phyloP scores from a whole-genome alignment of 768 basidiomycete species.

The Tylopilus plumbeoviolaceoides region DNA sequence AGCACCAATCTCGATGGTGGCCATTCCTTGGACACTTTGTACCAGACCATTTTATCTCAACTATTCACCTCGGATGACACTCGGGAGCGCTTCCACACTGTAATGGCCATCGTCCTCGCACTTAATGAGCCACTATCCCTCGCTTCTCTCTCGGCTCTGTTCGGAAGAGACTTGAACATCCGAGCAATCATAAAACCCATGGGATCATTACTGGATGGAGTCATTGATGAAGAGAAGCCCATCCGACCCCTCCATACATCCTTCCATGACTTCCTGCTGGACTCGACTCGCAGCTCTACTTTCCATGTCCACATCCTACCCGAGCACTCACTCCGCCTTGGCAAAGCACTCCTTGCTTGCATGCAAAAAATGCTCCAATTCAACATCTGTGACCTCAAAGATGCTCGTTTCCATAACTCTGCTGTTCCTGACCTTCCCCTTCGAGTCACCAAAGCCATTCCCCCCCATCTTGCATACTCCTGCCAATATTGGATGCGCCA shows the following conservation, averaged over 20 bases:
- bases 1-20: too few relatives aligned
- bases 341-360: too few relatives aligned
- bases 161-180: neutral
- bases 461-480: neutral
- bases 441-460: neutral
- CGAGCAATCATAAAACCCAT: neutral
- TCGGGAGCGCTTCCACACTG: too few relatives aligned
- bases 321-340: neutral
- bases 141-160: too few relatives aligned
- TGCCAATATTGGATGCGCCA: neutral
- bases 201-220: neutral
- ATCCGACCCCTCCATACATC: neutral
- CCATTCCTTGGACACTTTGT: neutral
- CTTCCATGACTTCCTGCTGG: neutral
- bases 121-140: too few relatives aligned
- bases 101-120: too few relatives aligned
- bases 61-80: neutral
- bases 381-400: too few relatives aligned
- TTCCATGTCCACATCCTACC: neutral
- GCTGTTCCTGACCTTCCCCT: neutral
- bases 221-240: neutral
- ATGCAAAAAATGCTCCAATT: too few relatives aligned
- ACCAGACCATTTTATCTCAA: neutral
- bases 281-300: neutral
- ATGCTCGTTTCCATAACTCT: too few relatives aligned